Evolutionary conservation across 305 asterid genomes (phyloP).

Genomic region (Plantago coronopus): DNA sequence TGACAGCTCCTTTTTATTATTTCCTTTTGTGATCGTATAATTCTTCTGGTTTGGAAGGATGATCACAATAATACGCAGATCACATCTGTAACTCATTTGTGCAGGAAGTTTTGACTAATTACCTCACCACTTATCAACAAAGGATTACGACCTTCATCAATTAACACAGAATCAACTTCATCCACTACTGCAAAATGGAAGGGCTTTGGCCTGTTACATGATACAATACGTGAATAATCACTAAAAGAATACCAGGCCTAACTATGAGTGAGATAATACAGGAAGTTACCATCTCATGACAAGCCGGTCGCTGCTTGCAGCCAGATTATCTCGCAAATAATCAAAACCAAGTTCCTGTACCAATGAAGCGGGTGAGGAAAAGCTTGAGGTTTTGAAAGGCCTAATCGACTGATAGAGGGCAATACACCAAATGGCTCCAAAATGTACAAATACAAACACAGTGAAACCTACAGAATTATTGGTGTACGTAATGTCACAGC

Average conservation of each 20-base stretch:
- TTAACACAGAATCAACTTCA: constrained; percentile 97
- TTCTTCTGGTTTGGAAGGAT: constrained; percentile 6
- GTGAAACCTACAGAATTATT: constrained; percentile 69
- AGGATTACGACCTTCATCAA: constrained; percentile 98
- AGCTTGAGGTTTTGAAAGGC: constrained; percentile 18
- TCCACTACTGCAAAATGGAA: constrained; percentile 97
- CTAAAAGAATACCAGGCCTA: constrained; percentile 14
- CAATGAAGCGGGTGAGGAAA: constrained; percentile 22
- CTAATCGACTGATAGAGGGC: constrained; percentile 15
- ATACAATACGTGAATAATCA: constrained; percentile 19
- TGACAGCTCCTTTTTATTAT: neutral
- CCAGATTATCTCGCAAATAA: constrained; percentile 91
- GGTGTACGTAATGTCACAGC: constrained; percentile 93
- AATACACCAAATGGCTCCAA: constrained; percentile 1
- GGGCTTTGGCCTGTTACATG: constrained; percentile 84
- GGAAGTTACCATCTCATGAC: constrained; percentile 89
- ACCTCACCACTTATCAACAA: constrained; percentile 95
- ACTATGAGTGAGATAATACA: constrained; percentile 19
- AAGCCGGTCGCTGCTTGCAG: constrained; percentile 67
- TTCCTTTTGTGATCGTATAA: constrained; percentile 4
- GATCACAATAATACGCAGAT: constrained; percentile 2
- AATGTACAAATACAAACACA: constrained; percentile 4
- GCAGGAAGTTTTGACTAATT: constrained; percentile 24
- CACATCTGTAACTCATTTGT: neutral
- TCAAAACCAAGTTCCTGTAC: constrained; percentile 96